Conservation (phyloP, 352 stramenopile genomes). For the Phytophthora pini region DNA sequence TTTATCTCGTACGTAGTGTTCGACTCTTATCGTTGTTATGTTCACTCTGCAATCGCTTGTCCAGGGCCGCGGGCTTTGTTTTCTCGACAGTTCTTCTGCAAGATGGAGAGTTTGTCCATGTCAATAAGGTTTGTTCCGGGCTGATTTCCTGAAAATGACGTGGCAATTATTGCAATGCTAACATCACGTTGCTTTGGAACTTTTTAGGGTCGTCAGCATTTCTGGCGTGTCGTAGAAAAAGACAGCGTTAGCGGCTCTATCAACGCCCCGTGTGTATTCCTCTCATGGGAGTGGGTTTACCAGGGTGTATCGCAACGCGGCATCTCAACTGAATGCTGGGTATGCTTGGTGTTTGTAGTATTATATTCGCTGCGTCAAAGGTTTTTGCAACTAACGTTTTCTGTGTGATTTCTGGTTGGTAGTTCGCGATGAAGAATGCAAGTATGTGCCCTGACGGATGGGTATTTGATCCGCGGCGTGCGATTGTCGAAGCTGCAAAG, state of each 20-base stretch:
- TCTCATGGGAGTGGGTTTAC: constrained; percentile 89
- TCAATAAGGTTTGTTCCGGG: constrained; percentile 69
- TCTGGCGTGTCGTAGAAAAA: constrained; percentile 81
- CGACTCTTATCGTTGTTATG: not conserved
- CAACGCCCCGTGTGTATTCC: constrained; percentile 71
- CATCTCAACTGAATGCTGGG: constrained; percentile 86
- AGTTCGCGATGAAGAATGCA: constrained; percentile 88
- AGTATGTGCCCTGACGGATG: constrained; percentile 66
- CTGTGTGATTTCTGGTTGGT: constrained; percentile 3
- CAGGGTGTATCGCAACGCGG: constrained; percentile 82
- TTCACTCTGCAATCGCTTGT: not conserved
- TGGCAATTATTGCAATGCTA: not conserved
- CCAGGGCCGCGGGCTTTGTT: constrained; percentile 67
- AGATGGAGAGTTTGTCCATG: constrained; percentile 84
- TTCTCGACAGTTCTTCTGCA: constrained; percentile 81
- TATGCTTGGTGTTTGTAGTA: constrained; percentile 20
- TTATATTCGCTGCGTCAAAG: too few relatives aligned
- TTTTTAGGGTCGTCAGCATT: constrained; percentile 73
- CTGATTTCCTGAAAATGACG: not conserved
- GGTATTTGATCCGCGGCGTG: constrained; percentile 74
- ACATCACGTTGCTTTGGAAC: constrained; percentile 10
- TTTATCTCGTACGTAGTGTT: not conserved
- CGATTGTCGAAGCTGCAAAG: constrained; percentile 81
- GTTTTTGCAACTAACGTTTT: not conserved
- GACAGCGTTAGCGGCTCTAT: constrained; percentile 39